Evolutionary conservation across 1,284 basidiomycete genomes (phyloP), one percentile per base, ranked within the genome.

Genomic region (Trametes pubescens): DNA sequence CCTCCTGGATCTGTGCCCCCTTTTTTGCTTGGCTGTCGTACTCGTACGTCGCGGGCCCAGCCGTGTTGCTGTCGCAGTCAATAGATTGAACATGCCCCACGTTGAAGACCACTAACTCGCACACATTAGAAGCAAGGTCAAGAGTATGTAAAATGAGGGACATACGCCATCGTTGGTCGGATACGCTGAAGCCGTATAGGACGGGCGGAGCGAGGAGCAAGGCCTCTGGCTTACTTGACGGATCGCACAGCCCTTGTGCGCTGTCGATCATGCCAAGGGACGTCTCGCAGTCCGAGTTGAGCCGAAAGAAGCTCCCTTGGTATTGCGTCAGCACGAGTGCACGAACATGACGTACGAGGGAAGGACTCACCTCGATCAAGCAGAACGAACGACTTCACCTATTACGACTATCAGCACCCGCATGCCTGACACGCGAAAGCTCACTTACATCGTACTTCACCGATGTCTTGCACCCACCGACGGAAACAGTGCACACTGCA

Each of bases 131-230:
- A 29, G 5, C 29, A 9, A 10, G 3, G 49, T 37, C 7, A 11
- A 7, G 44, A 16, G 2, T 14, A n/a, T 85, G 77, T 24, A 16
- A 29, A 65, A 86, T 86, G 87, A 74, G 2, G 11, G n/a, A 80
- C 84, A 56, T 71, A 85, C 86, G 74, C 87, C 87, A 89, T 16
- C 81, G 68, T 68, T 88, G 87, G 66, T 86, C 86, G 2, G 76
- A 65, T 35, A 88, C 74, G 70, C 84, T 86, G 74, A 88, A 88
- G 0, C 86, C 87, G 61, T 84, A 86, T 0, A 88, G 79, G 43
- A 84, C 74, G 0, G 86, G 82, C 1, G 86, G 79, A 0, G 84
- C 76, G 6, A 89, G 72, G 26, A 87, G 74, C 13, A 86, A 72
- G 35, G 86, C 82, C 2, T 64, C 68, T n/a, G 61, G 38, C 1